Percentiles rank a stretch among this genome's conserved stretches.
These are phyloP conservation scores for Phaffomyces antillensis DNA, from an alignment of 805 yeast genomes.

Conservation along the genomic window DNA sequence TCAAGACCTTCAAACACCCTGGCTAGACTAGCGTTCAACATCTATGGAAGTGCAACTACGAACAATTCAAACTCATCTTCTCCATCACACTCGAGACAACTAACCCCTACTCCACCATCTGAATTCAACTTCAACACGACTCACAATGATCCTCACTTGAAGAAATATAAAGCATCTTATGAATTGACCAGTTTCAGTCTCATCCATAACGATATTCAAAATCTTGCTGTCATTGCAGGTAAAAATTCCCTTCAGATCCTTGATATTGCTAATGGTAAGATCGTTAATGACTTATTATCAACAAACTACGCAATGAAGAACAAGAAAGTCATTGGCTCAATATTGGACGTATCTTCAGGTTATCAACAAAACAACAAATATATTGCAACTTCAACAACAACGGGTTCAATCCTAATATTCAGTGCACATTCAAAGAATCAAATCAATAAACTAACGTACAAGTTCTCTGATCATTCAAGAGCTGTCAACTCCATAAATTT, in stretches of 20 bases:
- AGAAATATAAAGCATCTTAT: constrained; percentile 24
- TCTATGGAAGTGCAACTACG: constrained; percentile 31
- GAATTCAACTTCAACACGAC: background rate
- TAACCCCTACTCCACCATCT: constrained; percentile 1
- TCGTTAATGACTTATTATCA: constrained; percentile 30
- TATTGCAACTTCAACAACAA: constrained; percentile 38
- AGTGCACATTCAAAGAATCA: constrained; percentile 22
- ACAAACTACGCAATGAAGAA: constrained; percentile 23
- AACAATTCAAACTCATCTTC: constrained; percentile 9
- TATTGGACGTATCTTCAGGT: constrained; percentile 39
- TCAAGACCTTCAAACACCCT: constrained; percentile 25
- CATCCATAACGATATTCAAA: constrained; percentile 15
- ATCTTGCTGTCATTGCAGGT: constrained; percentile 33
- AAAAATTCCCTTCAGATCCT: constrained; percentile 34
- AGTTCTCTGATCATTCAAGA: constrained; percentile 35
- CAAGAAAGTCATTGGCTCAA: constrained; percentile 31
- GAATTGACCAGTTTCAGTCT: constrained; percentile 24
- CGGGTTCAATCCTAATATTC: constrained; percentile 38
- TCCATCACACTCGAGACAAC: constrained; percentile 5
- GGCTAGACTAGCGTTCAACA: constrained; percentile 53
- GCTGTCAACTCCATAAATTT: constrained; percentile 41
- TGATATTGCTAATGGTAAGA: constrained; percentile 26
- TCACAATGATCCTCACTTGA: constrained; percentile 7
- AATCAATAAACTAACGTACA: constrained; percentile 23
- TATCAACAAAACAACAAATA: constrained; percentile 30